A percentile compares a stretch with the other conserved stretches of the same genome.
Evolutionary conservation across 495 filamentous ascomycete genomes (phyloP).

Genomic region (Penicillium bialowiezense): DNA sequence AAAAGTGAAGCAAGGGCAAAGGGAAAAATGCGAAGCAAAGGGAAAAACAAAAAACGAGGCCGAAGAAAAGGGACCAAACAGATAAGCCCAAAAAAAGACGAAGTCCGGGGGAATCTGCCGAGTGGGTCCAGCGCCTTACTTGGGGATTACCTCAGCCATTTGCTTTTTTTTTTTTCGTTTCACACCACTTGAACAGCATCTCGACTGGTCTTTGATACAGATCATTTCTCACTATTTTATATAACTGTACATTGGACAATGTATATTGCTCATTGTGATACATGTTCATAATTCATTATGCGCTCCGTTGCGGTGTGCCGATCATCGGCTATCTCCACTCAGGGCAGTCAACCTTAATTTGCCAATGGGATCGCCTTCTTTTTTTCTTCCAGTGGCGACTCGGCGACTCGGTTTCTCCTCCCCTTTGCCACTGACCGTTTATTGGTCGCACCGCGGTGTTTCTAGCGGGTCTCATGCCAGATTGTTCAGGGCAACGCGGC

Average conservation of each 20-base stretch:
- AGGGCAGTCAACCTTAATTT: conserved; percentile 21
- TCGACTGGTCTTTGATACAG: too few species aligned
- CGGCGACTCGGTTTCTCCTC: conserved; percentile 3
- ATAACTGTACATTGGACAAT: neutral
- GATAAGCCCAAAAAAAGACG: neutral
- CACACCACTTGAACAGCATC: too few species aligned
- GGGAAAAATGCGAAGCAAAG: conserved; percentile 4
- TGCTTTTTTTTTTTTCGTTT: too few species aligned
- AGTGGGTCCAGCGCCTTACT: conserved; percentile 2
- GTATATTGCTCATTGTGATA: neutral
- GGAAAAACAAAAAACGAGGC: conserved; percentile 1
- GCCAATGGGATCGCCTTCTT: neutral
- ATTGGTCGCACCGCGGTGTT: neutral
- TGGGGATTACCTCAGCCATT: neutral
- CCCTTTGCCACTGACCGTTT: conserved; percentile 4
- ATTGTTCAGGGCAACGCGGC: too few species aligned
- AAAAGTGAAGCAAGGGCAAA: conserved; percentile 1
- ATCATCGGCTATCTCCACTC: conserved; percentile 15
- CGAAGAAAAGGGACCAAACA: neutral
- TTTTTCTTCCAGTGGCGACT: conserved; percentile 6
- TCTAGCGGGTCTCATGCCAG: too few species aligned
- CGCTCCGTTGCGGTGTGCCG: conserved; percentile 13
- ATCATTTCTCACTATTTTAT: too few species aligned
- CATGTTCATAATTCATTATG: too few species aligned
- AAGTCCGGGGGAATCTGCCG: conserved; percentile 16